Base-by-base conservation (phyloP, 306 rosid species). In the Hippophae rhamnoides region DNA sequence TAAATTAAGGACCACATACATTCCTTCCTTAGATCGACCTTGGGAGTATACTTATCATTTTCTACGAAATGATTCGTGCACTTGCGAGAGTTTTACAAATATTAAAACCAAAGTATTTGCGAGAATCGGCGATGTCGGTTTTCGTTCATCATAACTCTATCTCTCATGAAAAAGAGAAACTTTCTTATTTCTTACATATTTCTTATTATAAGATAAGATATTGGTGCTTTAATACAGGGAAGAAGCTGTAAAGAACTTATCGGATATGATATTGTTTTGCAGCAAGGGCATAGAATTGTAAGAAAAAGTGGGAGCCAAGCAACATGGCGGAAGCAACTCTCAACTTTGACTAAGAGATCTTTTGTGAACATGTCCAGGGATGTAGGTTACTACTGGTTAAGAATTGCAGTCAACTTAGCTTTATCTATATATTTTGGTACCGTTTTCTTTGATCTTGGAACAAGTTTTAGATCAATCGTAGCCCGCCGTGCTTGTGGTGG, bases 401-500 rank as follows among this genome's bases (percentile, higher is more conserved):
- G 98, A 76, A 70, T 90, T 51, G 50, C 55, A 47, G 70, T 79
- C 63, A 87, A 90, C 46, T 8, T 85, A 5, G 64, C 70, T 48
- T 69, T 90, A 65, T 85, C 98, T 52, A 7, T 90, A 25, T 87
- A 81, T 46, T 87, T 87, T 14, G 98, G 96, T 43, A 74, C 83
- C 18, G 73, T 90, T 53, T 90, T 84, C 66, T 83, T 64, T 25
- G 58, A 72, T 42, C 75, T 90, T 47, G 98, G 96, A 26, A 70
- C 85, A 58, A 67, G 71, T 44, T 85, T 79, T 52, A 59, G 66
- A 8, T 71, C 94, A n/a, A 83, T 90, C 62, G 72, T 83, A 14
- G 97, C 96, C 27, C 75, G 94, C 60, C 94, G 89, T 51, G 92
- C 96, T 53, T 90, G 97, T 38, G 96, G 85, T 1, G 97, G 87